phyloP scores from a whole-genome alignment of 2,329 filamentous ascomycete genomes.

The Hymenoscyphus scutula region DNA sequence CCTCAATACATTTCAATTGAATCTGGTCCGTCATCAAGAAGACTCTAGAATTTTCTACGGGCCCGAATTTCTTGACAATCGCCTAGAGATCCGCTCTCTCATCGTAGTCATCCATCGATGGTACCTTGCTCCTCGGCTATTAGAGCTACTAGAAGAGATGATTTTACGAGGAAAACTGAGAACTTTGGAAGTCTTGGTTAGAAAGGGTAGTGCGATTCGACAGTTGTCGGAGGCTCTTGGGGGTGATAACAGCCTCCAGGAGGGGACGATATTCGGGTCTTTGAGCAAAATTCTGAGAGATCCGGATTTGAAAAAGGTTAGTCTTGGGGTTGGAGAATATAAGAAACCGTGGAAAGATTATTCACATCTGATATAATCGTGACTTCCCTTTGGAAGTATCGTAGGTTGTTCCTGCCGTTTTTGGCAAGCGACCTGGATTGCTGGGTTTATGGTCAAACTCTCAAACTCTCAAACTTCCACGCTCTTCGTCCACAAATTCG shows the following conservation, averaged over 20 bases:
- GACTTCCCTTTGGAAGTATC: not conserved
- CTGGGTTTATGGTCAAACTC: not conserved
- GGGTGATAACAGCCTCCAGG: not conserved
- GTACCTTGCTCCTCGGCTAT: slow-evolving; percentile 24
- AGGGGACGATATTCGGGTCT: not conserved
- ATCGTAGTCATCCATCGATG: slow-evolving; percentile 23
- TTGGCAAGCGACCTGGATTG: not conserved
- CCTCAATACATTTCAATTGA: slow-evolving; percentile 28
- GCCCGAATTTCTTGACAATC: slow-evolving; percentile 21
- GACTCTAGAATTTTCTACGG: slow-evolving; percentile 22
- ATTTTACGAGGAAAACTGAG: slow-evolving; percentile 32
- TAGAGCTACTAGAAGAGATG: slow-evolving; percentile 28
- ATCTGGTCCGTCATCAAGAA: slow-evolving; percentile 20
- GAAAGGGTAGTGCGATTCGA: not conserved
- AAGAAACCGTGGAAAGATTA: not conserved
- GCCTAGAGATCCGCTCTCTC: slow-evolving; percentile 23
- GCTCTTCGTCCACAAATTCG: not conserved
- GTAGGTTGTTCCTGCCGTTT: not conserved
- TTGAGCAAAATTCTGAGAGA: not conserved
- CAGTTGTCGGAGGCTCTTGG: not conserved
- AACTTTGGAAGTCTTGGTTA: slow-evolving; percentile 23
- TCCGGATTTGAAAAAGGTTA: slow-evolving; percentile 7
- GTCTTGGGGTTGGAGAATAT: not conserved
- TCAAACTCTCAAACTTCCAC: not conserved
- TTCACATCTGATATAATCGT: not conserved